Evolutionary conservation across 148 eudicot genomes (phyloP).

Genomic region (Talinum fruticosum): DNA sequence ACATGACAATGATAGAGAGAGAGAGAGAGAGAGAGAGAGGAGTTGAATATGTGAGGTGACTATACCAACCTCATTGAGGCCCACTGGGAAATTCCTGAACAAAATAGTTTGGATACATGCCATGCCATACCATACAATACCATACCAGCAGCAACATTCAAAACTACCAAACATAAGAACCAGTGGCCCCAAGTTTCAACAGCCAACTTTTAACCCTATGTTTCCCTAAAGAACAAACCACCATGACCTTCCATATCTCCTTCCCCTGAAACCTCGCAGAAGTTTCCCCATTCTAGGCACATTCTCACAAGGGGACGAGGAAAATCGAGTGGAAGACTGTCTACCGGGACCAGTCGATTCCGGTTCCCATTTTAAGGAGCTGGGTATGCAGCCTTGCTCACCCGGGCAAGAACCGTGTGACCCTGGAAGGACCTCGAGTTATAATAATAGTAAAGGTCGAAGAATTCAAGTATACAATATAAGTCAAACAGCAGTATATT

Average conservation of each 20-base stretch:
- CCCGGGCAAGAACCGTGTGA: neutral
- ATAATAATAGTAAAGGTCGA: neutral
- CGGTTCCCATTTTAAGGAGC: neutral
- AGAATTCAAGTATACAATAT: neutral
- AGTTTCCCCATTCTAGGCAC: neutral
- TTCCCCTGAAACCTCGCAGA: neutral
- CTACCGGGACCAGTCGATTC: neutral
- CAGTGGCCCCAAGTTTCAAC: neutral
- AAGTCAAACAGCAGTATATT: slow-evolving; percentile 14
- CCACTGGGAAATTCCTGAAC: slow-evolving; percentile 11
- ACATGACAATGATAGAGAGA: slow-evolving; percentile 13
- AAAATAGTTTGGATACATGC: neutral
- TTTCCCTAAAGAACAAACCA: neutral
- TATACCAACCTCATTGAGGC: slow-evolving; percentile 11
- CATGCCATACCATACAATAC: too few species aligned
- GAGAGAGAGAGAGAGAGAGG: neutral
- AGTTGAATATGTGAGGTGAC: slow-evolving; percentile 13
- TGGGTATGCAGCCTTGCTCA: neutral
- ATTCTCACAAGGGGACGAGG: neutral
- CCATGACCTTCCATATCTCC: neutral
- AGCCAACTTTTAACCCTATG: neutral
- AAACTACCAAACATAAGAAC: neutral
- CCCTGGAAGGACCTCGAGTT: neutral
- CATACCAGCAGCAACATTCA: neutral
- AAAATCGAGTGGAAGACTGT: neutral